Percentiles rank a stretch among this genome's conserved stretches.
Evolutionary conservation across 257 asterid species (phyloP).

Genomic region (Perilla frutescens): DNA sequence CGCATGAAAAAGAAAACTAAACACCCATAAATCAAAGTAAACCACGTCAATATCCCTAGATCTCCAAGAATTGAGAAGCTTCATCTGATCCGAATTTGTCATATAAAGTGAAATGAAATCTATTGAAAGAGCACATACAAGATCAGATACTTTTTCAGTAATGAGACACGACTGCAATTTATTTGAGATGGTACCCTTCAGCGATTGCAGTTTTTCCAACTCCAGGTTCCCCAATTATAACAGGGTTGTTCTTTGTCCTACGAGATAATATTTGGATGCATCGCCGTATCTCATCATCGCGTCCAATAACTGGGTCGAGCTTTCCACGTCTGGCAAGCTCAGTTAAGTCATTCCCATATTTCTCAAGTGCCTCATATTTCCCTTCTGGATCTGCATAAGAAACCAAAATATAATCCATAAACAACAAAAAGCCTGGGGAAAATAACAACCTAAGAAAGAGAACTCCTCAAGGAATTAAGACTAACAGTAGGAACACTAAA

Average conservation of each 20-base stretch:
- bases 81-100: slow-evolving; percentile 18
- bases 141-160: slow-evolving; percentile 1
- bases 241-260: slow-evolving; percentile 95
- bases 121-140: slow-evolving; percentile 8
- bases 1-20: not conserved
- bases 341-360: slow-evolving; percentile 93
- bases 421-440: slow-evolving; percentile 10
- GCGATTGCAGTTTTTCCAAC: slow-evolving; percentile 99
- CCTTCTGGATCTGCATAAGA: slow-evolving; percentile 77
- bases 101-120: not conserved
- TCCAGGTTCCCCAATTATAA: slow-evolving; percentile 98
- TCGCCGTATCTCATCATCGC: slow-evolving; percentile 96
- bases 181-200: slow-evolving; percentile 73
- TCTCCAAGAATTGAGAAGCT: slow-evolving; percentile 10
- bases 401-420: slow-evolving; percentile 13
- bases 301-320: slow-evolving; percentile 97
- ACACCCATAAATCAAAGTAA: slow-evolving; percentile 11
- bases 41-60: not conserved
- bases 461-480: not conserved
- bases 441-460: not conserved
- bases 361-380: slow-evolving; percentile 89
- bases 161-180: slow-evolving; percentile 18
- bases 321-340: slow-evolving; percentile 97
- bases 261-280: slow-evolving; percentile 94
- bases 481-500: slow-evolving; percentile 1